These are phyloP conservation scores for Brassica rapa DNA, from an alignment of 345 rosid genomes.

Conservation along the genomic window DNA sequence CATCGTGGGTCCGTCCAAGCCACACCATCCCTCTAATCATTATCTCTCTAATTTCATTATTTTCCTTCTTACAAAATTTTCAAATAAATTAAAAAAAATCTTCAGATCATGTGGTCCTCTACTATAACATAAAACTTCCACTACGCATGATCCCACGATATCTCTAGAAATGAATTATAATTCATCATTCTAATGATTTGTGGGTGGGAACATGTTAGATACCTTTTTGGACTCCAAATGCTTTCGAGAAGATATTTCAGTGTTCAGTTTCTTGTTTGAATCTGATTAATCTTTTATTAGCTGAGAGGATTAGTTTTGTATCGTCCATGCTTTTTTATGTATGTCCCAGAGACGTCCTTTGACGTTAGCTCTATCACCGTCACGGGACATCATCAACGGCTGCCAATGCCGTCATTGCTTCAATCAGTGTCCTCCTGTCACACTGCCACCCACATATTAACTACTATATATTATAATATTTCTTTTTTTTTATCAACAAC, in stretches of 20 bases:
- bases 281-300: background rate
- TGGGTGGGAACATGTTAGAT: background rate
- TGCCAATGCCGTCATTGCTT: constrained; percentile 29
- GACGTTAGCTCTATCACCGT: constrained; percentile 21
- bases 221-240: background rate
- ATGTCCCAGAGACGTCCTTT: constrained; percentile 6
- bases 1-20: constrained; percentile 15
- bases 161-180: background rate
- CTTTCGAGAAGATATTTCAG: background rate
- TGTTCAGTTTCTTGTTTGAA: background rate
- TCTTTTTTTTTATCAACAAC: background rate
- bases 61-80: background rate
- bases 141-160: constrained; percentile 41
- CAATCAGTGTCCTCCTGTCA: constrained; percentile 29
- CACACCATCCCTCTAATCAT: constrained; percentile 31
- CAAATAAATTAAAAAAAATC: background rate
- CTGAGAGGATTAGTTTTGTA: background rate
- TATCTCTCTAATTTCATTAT: constrained; percentile 7
- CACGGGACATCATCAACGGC: constrained; percentile 30
- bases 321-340: background rate
- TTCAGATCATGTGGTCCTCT: constrained; percentile 30
- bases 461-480: background rate
- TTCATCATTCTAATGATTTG: background rate
- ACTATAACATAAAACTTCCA: constrained; percentile 20
- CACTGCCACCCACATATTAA: constrained; percentile 23